Base-by-base conservation (phyloP, 208 protist species). In the Acanthamoeba castellanii region DNA sequence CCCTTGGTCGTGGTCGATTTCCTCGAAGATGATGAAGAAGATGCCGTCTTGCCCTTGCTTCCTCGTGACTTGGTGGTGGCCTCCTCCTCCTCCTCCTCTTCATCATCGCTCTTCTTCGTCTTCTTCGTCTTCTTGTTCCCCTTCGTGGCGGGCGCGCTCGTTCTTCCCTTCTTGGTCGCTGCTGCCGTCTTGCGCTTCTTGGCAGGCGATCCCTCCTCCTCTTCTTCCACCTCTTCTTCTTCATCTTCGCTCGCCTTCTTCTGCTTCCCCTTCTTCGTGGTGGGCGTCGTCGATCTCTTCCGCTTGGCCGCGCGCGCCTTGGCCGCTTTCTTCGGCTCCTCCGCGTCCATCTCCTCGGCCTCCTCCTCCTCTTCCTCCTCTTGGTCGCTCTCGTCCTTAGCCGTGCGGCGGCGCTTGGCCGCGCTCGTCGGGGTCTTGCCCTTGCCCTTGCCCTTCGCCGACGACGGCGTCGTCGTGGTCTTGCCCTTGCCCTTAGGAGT, bases 351-450 rank as follows among this genome's bases (percentile, higher is more conserved):
- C 37, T 81, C 27, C 34, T 81, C 14, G 11, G 16, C 20, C 37
- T 81, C 72, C 3, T 47, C 72, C 72, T 81, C 72, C 3, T 81
- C 20, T 8, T 81, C 72, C 3, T 47, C 72, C 72, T 81, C 72
- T 0, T 81, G 34, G 18, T 42, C 72, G 8, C 37, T n/a, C 3
- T 81, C 72, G n/a, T 8, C 9, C 72, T 81, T 47, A 2, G 72
- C 30, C 30, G n/a, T 81, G n/a, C 72, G 34, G 22, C 72, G 72
- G 37, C 72, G 72, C 37, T 81, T 81, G 72, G 72, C 59, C 14
- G 59, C 16, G 34, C 34, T 81, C 37, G 72, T 81, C 34, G 72
- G n/a, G 13, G 72, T 81, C 72, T 81, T 81, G 37, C 72, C 72
- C 68, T 81, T 81, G 37, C 72, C 72, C 68, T 74, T 74, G 34